phyloP scores from a whole-genome alignment of 2,329 filamentous ascomycete genomes.

The Erysiphe pulchra region DNA sequence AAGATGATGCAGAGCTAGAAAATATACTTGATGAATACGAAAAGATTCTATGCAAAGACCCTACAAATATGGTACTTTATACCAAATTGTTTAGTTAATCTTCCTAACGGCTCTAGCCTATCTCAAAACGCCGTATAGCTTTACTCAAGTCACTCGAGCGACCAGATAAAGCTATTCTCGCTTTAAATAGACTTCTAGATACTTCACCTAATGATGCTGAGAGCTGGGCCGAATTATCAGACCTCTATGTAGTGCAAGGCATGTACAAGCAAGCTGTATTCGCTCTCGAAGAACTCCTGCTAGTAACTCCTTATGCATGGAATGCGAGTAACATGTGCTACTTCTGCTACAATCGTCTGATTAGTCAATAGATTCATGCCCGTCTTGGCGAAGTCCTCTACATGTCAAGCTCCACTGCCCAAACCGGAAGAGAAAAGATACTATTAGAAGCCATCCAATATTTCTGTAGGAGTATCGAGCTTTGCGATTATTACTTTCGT shows the following conservation, averaged over 20 bases:
- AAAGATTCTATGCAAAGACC: conserved; percentile 42
- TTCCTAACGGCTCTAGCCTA: conserved; percentile 29
- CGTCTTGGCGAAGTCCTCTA: conserved; percentile 63
- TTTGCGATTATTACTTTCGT: conserved; percentile 78
- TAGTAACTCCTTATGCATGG: conserved; percentile 80
- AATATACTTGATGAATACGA: conserved; percentile 56
- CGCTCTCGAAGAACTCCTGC: conserved; percentile 68
- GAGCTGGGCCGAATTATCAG: conserved; percentile 75
- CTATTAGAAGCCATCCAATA: conserved; percentile 54
- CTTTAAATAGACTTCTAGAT: conserved; percentile 51
- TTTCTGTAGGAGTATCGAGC: conserved; percentile 74
- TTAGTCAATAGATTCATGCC: conserved; percentile 45
- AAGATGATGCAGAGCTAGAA: conserved; percentile 36
- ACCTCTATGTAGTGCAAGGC: conserved; percentile 60
- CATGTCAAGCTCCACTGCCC: conserved; percentile 30
- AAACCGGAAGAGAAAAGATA: conserved; percentile 20
- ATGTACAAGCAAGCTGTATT: conserved; percentile 65
- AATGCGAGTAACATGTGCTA: conserved; percentile 33
- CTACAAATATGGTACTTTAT: conserved; percentile 48
- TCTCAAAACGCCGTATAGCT: conserved; percentile 63
- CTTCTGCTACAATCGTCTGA: neutral
- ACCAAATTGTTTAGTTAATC: neutral
- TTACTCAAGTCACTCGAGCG: conserved; percentile 51
- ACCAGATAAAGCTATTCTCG: conserved; percentile 44
- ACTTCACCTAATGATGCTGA: conserved; percentile 75